phyloP scores from a whole-genome alignment of 805 yeast species.

The Metschnikowia vanudenii region DNA sequence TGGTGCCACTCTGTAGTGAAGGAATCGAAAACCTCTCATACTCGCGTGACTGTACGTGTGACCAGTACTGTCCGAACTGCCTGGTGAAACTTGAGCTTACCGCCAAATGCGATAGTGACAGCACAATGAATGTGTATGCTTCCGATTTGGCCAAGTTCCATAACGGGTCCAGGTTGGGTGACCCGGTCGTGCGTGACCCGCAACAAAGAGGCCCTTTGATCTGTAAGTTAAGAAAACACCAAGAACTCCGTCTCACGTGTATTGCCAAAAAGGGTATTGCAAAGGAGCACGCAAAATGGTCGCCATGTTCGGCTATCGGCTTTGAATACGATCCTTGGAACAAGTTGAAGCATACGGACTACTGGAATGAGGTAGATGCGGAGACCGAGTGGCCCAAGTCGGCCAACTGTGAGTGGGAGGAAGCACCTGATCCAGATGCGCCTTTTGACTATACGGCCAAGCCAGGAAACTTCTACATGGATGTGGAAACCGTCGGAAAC shows the following conservation, averaged over 20 bases:
- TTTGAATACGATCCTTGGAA: slow-evolving; percentile 99
- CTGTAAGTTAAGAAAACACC: slow-evolving; percentile 88
- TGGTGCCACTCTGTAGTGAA: slow-evolving; percentile 81
- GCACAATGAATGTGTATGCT: slow-evolving; percentile 86
- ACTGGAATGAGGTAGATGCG: slow-evolving; percentile 91
- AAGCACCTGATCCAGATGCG: slow-evolving; percentile 86
- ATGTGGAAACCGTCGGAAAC: slow-evolving; percentile 90
- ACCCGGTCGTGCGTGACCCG: slow-evolving; percentile 80
- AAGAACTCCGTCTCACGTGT: slow-evolving; percentile 84
- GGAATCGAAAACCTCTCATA: slow-evolving; percentile 83
- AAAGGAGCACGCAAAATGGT: slow-evolving; percentile 98
- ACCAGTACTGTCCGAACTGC: slow-evolving; percentile 94
- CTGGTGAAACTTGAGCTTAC: slow-evolving; percentile 82
- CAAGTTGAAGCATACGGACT: slow-evolving; percentile 91
- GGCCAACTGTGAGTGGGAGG: slow-evolving; percentile 92
- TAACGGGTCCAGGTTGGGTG: slow-evolving; percentile 58
- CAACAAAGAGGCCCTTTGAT: slow-evolving; percentile 82
- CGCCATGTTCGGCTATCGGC: slow-evolving; percentile 92
- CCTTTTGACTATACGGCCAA: slow-evolving; percentile 80
- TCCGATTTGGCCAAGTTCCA: slow-evolving; percentile 58
- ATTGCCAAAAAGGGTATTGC: slow-evolving; percentile 97
- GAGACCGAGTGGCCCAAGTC: slow-evolving; percentile 92
- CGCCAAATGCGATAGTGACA: slow-evolving; percentile 87
- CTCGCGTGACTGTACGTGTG: slow-evolving; percentile 96
- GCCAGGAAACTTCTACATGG: slow-evolving; percentile 80